Evolutionary conservation across 2,329 filamentous ascomycete genomes (phyloP).

Genomic region (Xylariaceae sp.): DNA sequence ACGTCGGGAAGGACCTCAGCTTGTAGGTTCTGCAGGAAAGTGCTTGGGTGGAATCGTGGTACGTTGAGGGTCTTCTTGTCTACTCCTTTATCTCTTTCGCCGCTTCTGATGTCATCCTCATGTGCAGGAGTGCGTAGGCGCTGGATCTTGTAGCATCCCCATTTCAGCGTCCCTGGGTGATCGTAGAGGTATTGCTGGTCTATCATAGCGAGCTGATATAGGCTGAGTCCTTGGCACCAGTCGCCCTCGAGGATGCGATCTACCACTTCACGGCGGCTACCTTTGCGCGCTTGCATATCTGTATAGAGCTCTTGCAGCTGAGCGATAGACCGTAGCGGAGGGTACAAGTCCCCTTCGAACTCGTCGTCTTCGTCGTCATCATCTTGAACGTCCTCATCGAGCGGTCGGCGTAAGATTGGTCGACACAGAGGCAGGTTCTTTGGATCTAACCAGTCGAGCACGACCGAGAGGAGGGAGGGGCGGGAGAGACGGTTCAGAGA

Average conservation of each 20-base stretch:
- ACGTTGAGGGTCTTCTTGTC: constrained; percentile 47
- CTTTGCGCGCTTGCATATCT: constrained; percentile 55
- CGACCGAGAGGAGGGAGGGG: constrained; percentile 66
- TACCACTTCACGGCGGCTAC: constrained; percentile 59
- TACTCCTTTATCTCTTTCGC: constrained; percentile 28
- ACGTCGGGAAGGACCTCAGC: constrained; percentile 70
- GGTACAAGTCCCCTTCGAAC: constrained; percentile 63
- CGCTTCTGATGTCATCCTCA: constrained; percentile 35
- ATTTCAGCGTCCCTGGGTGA: constrained; percentile 60
- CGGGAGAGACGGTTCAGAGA: constrained; percentile 67
- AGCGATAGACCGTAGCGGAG: constrained; percentile 59
- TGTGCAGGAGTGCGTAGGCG: constrained; percentile 42
- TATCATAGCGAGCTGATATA: constrained; percentile 67
- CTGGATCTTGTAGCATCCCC: constrained; percentile 59
- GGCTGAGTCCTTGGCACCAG: constrained; percentile 60
- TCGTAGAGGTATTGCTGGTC: constrained; percentile 64
- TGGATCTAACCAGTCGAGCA: constrained; percentile 72
- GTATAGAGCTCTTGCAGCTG: constrained; percentile 64
- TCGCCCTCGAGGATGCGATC: constrained; percentile 65
- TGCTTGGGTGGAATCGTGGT: constrained; percentile 75
- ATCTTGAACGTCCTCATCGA: constrained; percentile 42
- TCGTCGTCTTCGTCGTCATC: constrained; percentile 53
- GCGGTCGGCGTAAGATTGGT: constrained; percentile 51
- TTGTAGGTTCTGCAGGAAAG: constrained; percentile 74
- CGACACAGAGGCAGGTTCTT: constrained; percentile 56